Base-by-base conservation (phyloP, 768 basidiomycete genomes). In the Dictyophora rubrovolvata region DNA sequence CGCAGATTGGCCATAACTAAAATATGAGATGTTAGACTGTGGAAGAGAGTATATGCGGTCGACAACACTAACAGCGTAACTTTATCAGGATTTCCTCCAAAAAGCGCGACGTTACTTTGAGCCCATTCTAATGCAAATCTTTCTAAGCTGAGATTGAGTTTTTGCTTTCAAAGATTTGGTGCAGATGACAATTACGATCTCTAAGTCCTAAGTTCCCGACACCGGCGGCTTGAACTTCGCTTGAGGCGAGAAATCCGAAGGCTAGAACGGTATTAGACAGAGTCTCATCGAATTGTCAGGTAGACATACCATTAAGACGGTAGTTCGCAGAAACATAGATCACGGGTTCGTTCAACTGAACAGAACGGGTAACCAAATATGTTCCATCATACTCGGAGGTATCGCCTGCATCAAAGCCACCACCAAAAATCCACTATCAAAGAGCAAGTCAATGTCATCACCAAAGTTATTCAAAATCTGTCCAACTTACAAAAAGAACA, bases 401-500 rank as follows among this genome's bases (percentile, higher is more conserved):
- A 48, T 64, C 65, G 8, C 74, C 73, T 5, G 62, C 5, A 52
- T 70, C 66, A 54, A 73, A 77, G 20, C 64, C 75, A 47, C 67
- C 67, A 22, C 67, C 67, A 42, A 65, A 68, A 22, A 68, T 66
- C 67, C 67, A 68, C 67, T 67, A 74, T 64, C 65, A 69, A 76
- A n/a, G 12, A n/a, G 36, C 11, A 42, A 42, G n/a, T 14, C 11
- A 42, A 12, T 42, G 12, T 12, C 11, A 42, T 28, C 42, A 42
- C n/a, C 42, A 42, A 4, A 14, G n/a, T 42, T 14, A 3, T 42
- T 42, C 5, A 48, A 17, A 3, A 33, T 18, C 28, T 28, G 28
- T 7, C 7, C 12, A 42, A 42, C 11, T 42, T 67, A 82, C 81
- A 33, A 76, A 79, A n/a, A 80, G 69, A 5, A 84, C 79, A 1